phyloP scores from a whole-genome alignment of 805 yeast species.

The Debaryomyces castellii region DNA sequence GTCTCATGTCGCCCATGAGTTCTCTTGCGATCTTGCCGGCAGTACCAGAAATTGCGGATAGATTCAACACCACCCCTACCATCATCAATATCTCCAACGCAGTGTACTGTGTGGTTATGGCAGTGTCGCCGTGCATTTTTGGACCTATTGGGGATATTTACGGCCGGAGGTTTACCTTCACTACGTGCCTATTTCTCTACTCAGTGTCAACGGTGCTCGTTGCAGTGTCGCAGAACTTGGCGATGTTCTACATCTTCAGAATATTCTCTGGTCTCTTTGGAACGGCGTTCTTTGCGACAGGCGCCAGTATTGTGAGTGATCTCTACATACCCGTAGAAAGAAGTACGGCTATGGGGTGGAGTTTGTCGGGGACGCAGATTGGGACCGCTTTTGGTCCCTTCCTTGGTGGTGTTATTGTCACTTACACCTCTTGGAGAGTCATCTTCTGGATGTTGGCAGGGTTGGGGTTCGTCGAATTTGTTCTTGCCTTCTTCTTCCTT shows the following conservation, averaged over 20 bases:
- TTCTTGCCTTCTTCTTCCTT: conserved; percentile 37
- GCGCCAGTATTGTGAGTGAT: conserved; percentile 53
- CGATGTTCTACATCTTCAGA: conserved; percentile 55
- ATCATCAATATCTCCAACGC: conserved; percentile 53
- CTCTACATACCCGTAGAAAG: conserved; percentile 50
- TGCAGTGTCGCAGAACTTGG: conserved; percentile 49
- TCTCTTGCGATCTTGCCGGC: conserved; percentile 52
- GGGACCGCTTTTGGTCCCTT: conserved; percentile 57
- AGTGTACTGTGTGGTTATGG: conserved; percentile 50
- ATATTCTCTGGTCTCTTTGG: conserved; percentile 51
- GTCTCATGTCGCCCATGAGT: conserved; percentile 46
- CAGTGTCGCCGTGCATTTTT: conserved; percentile 49
- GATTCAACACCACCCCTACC: conserved; percentile 45
- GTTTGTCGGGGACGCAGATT: conserved; percentile 49
- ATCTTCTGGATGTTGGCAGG: conserved; percentile 51
- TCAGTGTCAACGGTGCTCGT: conserved; percentile 23
- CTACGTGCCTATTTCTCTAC: conserved; percentile 36
- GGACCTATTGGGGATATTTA: conserved; percentile 52
- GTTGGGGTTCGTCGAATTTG: conserved; percentile 34
- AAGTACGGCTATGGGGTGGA: conserved; percentile 51
- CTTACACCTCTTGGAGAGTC: conserved; percentile 52
- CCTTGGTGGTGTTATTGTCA: conserved; percentile 53
- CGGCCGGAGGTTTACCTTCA: conserved; percentile 46
- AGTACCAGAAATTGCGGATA: conserved; percentile 45
- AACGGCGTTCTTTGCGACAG: conserved; percentile 53